These are phyloP conservation scores for Hericium coralloides DNA, from an alignment of 768 basidiomycete species.

Conservation along the genomic window DNA sequence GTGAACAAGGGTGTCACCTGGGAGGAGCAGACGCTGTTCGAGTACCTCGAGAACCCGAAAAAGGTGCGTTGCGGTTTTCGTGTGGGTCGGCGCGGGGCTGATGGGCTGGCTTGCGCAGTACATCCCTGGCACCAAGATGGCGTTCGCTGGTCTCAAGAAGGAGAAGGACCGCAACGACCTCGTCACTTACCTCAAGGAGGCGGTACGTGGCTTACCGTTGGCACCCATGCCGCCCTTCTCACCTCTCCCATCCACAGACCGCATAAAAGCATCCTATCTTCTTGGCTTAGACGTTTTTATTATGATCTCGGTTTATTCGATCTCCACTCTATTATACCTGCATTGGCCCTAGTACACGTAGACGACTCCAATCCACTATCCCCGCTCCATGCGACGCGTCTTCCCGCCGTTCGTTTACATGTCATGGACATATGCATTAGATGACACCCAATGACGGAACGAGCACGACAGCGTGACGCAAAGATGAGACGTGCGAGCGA, in stretches of 20 bases:
- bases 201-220: slow-evolving; percentile 35
- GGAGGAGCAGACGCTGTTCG: slow-evolving; percentile 85
- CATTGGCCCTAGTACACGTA: slow-evolving; percentile 26
- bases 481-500: too few species aligned
- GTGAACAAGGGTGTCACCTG: slow-evolving; percentile 89
- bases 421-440: neutral
- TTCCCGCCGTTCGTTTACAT: neutral
- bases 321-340: slow-evolving; percentile 15
- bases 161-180: slow-evolving; percentile 96
- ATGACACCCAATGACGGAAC: neutral
- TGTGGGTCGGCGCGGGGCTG: neutral
- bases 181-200: slow-evolving; percentile 72
- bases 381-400: neutral
- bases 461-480: too few species aligned
- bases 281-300: slow-evolving; percentile 9
- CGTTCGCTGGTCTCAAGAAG: slow-evolving; percentile 98
- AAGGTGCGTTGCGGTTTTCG: slow-evolving; percentile 46
- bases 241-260: slow-evolving; percentile 15
- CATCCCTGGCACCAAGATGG: slow-evolving; percentile 98
- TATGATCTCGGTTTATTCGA: neutral
- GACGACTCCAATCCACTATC: slow-evolving; percentile 16
- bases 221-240: neutral
- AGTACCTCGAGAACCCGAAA: slow-evolving; percentile 95
- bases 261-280: slow-evolving; percentile 14
- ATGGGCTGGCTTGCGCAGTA: slow-evolving; percentile 38